Evolutionary conservation across 2,329 filamentous ascomycete genomes (phyloP).

Genomic region (Gliomastix tumulicola): DNA sequence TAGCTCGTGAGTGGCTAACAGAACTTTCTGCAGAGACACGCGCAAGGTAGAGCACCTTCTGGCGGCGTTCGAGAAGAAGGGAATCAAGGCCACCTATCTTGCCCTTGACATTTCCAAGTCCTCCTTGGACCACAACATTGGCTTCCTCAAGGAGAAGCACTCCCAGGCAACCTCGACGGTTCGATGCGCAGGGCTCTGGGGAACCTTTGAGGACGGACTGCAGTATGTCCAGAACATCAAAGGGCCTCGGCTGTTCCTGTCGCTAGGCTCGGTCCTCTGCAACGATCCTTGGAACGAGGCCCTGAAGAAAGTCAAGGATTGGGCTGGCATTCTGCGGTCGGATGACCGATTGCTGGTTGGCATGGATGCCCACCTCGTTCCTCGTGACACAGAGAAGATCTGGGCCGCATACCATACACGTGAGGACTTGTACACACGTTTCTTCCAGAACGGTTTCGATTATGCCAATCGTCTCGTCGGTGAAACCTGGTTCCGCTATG

Average conservation of each 20-base stretch:
- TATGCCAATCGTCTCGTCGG: conserved; percentile 26
- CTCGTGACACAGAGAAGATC: conserved; percentile 23
- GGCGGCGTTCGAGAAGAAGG: conserved; percentile 20
- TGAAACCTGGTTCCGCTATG: conserved; percentile 22
- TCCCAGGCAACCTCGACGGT: conserved; percentile 15
- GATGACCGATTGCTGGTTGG: conserved; percentile 28
- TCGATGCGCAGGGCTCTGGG: conserved; percentile 28
- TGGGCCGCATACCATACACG: conserved; percentile 31
- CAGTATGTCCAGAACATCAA: conserved; percentile 18
- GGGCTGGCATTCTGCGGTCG: conserved; percentile 24
- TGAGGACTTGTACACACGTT: conserved; percentile 23
- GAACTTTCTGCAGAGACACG: conserved; percentile 23
- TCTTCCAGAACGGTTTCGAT: conserved; percentile 30
- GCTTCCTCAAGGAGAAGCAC: conserved; percentile 20
- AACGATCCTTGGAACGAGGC: conserved; percentile 30
- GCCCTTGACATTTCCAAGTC: conserved; percentile 30
- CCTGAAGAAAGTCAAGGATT: conserved; percentile 23
- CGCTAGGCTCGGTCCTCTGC: conserved; percentile 32
- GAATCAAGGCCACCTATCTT: conserved; percentile 22
- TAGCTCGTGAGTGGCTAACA: background rate
- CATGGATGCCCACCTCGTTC: conserved; percentile 30
- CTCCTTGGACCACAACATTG: conserved; percentile 25
- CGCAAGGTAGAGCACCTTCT: conserved; percentile 30
- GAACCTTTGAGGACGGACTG: conserved; percentile 28
- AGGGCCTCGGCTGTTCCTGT: conserved; percentile 28